These are phyloP conservation scores for Neolecta irregularis DNA, from an alignment of 1,139 yeast species.

Conservation along the genomic window DNA sequence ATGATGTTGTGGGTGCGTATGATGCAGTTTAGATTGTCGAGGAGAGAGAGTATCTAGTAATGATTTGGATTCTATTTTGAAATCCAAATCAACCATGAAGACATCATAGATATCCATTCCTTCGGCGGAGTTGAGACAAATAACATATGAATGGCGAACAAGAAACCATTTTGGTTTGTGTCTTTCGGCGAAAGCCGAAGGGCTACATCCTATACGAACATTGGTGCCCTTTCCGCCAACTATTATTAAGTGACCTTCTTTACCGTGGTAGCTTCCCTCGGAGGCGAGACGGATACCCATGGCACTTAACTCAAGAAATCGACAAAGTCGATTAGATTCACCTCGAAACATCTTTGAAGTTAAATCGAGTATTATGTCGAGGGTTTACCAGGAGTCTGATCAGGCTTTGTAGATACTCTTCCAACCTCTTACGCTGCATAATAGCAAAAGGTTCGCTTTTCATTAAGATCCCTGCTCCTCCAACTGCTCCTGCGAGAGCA, in stretches of 20 bases:
- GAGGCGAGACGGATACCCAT: slow-evolving; percentile 69
- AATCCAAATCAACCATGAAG: slow-evolving; percentile 55
- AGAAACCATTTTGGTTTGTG: slow-evolving; percentile 87
- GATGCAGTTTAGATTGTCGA: slow-evolving; percentile 16
- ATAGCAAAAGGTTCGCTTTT: slow-evolving; percentile 11
- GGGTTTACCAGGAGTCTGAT: slow-evolving; percentile 42
- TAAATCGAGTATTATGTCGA: no score
- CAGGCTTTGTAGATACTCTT: slow-evolving; percentile 48
- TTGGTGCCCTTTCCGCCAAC: slow-evolving; percentile 73
- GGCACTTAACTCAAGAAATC: slow-evolving; percentile 80
- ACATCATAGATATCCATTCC: slow-evolving; percentile 86
- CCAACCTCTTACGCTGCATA: slow-evolving; percentile 27
- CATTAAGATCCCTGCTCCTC: slow-evolving; percentile 7
- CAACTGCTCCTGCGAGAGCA: slow-evolving; percentile 8
- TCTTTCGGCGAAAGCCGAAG: slow-evolving; percentile 32
- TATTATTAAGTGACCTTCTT: slow-evolving; percentile 71
- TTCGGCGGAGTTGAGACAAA: slow-evolving; percentile 71
- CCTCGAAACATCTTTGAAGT: slow-evolving; percentile 59
- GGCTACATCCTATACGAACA: slow-evolving; percentile 30
- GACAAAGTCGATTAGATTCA: slow-evolving; percentile 67
- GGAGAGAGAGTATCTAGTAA: slow-evolving; percentile 17
- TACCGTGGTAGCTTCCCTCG: slow-evolving; percentile 70
- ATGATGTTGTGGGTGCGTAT: slow-evolving; percentile 8
- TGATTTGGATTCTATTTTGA: slow-evolving; percentile 30
- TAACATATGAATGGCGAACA: slow-evolving; percentile 66